phyloP scores from a whole-genome alignment of 2,329 filamentous ascomycete species.

The Cercospora sp. region DNA sequence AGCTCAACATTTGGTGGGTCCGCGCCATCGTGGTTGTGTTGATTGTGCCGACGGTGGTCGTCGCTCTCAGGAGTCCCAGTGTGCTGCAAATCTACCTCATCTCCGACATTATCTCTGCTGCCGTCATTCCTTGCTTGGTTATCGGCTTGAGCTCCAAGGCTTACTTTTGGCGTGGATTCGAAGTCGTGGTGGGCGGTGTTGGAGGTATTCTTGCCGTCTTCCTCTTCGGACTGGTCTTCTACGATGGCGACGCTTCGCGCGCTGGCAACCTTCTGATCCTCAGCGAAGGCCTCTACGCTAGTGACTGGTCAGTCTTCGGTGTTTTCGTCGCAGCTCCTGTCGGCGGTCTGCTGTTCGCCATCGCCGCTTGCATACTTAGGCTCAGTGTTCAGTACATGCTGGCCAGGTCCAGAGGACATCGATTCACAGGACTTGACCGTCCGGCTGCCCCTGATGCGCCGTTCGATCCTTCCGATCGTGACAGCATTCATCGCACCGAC shows the following conservation, averaged over 20 bases:
- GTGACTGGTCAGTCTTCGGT: slow-evolving; percentile 80
- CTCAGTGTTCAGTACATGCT: slow-evolving; percentile 59
- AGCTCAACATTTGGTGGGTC: slow-evolving; percentile 72
- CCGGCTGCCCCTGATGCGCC: slow-evolving; percentile 38
- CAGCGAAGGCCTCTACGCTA: slow-evolving; percentile 69
- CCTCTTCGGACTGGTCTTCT: slow-evolving; percentile 78
- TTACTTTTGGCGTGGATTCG: slow-evolving; percentile 77
- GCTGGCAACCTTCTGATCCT: slow-evolving; percentile 71
- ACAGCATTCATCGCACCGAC: slow-evolving; percentile 14
- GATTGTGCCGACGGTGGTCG: slow-evolving; percentile 71
- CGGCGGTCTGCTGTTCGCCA: slow-evolving; percentile 71
- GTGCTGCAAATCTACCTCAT: slow-evolving; percentile 82
- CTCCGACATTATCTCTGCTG: slow-evolving; percentile 74
- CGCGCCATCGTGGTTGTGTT: slow-evolving; percentile 67
- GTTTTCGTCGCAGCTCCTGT: slow-evolving; percentile 79
- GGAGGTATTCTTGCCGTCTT: slow-evolving; percentile 79
- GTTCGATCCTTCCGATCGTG: slow-evolving; percentile 18
- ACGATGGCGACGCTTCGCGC: slow-evolving; percentile 58
- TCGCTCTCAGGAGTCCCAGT: slow-evolving; percentile 71
- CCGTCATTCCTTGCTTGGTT: slow-evolving; percentile 71
- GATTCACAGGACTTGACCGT: slow-evolving; percentile 68
- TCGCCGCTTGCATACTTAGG: slow-evolving; percentile 61
- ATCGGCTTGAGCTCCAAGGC: slow-evolving; percentile 65
- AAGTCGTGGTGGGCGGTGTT: slow-evolving; percentile 74
- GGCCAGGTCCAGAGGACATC: slow-evolving; percentile 59